Conservation (phyloP, 257 asterid species). For the Apocynum venetum region DNA sequence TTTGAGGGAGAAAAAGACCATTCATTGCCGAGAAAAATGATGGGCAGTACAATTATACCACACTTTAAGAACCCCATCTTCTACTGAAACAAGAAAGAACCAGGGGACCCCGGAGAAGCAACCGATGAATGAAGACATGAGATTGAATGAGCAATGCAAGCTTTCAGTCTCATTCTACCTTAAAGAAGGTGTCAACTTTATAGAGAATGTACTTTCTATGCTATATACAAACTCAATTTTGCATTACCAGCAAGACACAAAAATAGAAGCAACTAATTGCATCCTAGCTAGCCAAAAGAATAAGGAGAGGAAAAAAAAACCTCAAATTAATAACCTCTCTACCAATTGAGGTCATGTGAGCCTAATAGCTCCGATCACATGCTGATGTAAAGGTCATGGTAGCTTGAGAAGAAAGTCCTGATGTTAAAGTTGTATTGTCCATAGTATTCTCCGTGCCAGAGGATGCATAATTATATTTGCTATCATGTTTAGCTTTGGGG, state of each 20-base stretch:
- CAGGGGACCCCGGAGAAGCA: background rate
- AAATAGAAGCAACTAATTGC: background rate
- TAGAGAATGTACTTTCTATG: background rate
- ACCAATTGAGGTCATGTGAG: background rate
- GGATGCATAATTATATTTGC: conserved; percentile 35
- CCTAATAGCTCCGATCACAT: conserved; percentile 25
- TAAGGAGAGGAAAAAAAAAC: background rate
- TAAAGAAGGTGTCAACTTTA: background rate
- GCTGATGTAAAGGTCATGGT: conserved; percentile 40
- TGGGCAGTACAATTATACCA: background rate
- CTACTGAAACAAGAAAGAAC: background rate
- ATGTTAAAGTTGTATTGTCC: conserved; percentile 35
- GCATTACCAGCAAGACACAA: background rate
- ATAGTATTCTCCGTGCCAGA: conserved; percentile 41
- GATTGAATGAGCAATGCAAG: background rate
- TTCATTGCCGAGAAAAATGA: background rate
- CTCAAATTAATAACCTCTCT: background rate
- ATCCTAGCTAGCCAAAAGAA: conserved; percentile 4
- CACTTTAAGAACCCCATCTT: background rate
- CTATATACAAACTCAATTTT: conserved; percentile 1
- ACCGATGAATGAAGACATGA: background rate
- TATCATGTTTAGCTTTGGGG: conserved; percentile 36
- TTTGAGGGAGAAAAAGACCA: background rate
- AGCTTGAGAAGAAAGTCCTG: conserved; percentile 51
- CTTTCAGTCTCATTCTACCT: background rate